Base-by-base conservation (phyloP, 805 yeast species). In the Brettanomyces anomalus region DNA sequence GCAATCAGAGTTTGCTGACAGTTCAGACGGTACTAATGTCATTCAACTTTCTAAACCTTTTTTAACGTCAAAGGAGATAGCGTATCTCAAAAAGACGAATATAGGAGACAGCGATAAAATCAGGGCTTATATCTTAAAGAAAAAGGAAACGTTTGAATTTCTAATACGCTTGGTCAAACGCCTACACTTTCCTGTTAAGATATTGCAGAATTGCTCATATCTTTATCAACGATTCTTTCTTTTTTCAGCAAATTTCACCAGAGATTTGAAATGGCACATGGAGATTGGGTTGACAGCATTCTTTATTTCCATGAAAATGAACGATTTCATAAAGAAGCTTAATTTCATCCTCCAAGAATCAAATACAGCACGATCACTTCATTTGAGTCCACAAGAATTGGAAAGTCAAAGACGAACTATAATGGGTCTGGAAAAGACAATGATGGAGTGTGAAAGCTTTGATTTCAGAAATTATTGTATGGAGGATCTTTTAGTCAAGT, bases 311-410 rank as follows among this genome's bases (percentile, higher is more conserved):
- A 67, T 81, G 36, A 86, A 88, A 58, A 77, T 79, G 49, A 94
- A 85, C 54, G 96, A 88, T 55, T 85, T 88, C 35, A 80, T 87
- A 35, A 87, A 86, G 57, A 83, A 83, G 51, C 58, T 82, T 14
- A 68, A 76, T 41, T 85, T 83, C 37, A 70, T 87, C 11, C 71
- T 81, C 37, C 58, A 62, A 3, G 76, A 71, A 14, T 74, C 74
- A 30, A 67, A 71, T 53, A 48, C 46, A 13, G 36, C 58, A n/a
- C 45, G 65, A 57, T 46, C 42, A 61, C n/a, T 56, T 67, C 50
- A 49, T 19, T 24, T 52, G 17, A 36, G 52, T 6, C 42, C 46
- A 3, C 36, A 28, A 6, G 63, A 58, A n/a, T 41, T 73, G 7
- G 90, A 83, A 19, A 67, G 64, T 21, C 79, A 78, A 50, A 69